Evolutionary conservation across 441 rosid species (phyloP), one percentile per base, ranked within the genome.

Genomic region (Adansonia grandidieri): DNA sequence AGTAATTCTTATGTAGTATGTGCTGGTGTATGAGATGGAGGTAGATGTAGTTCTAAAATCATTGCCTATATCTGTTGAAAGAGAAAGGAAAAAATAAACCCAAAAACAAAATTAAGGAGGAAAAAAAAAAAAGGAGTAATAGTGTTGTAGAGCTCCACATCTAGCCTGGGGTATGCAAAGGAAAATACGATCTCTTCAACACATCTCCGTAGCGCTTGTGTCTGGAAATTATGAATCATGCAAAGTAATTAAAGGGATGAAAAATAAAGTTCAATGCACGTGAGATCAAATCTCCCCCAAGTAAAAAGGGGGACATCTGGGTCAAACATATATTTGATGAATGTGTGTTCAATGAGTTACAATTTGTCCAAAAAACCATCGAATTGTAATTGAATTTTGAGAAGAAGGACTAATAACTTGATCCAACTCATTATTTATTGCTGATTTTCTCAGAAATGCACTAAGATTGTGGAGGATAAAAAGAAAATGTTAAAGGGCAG

Each of bases 151-250:
- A 68, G 68, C 60, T 76, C 73, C 90, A 91, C 86, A 84, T 96
- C 99, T 70, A 96, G 90, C 83, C 98, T 94, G 44, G 99, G 99
- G 86, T 96, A 94, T 3, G 97, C 81, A 80, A 78, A 96, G 57
- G 91, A 80, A 81, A 92, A 96, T 47, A 96, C 91, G 76, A 96
- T 94, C 88, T 96, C 98, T 86, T 96, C 95, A 80, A 92, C 78
- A 63, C 96, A 94, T 79, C 88, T 91, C 22, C 91, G 90, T 80
- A 91, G 80, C 51, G 95, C 90, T 81, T 77, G 95, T 28, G 69
- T 83, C 94, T 96, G 88, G 60, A 79, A 86, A 74, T 20, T 58
- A 69, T 61, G 13, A 73, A 24, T 50, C 67, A 73, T 42, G 51
- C 76, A 54, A 19, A 28, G n/a, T 42, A 56, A 76, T 44, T 56